Conservation (phyloP, 208 protist species). For the Trypanosoma cruzi region DNA sequence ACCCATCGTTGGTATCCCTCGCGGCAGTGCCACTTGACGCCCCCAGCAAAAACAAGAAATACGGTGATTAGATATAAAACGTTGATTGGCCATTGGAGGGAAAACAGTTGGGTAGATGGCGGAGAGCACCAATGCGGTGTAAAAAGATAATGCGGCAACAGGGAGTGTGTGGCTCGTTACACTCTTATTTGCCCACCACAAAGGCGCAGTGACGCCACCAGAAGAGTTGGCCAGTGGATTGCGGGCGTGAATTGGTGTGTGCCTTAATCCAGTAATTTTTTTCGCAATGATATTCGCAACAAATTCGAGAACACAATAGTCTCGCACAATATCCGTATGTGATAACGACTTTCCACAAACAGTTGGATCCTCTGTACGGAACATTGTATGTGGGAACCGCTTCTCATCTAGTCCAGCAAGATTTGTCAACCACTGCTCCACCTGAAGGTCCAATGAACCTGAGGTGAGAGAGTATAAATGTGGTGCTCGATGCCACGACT, state of each 20-base stretch:
- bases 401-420: background rate
- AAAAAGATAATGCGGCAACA: slow-evolving; percentile 9
- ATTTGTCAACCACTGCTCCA: slow-evolving; percentile 34
- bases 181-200: slow-evolving; percentile 11
- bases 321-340: slow-evolving; percentile 41
- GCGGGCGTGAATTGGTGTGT: background rate
- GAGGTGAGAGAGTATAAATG: slow-evolving; percentile 39
- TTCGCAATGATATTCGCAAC: slow-evolving; percentile 23
- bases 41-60: background rate
- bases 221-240: background rate
- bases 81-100: background rate
- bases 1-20: background rate
- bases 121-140: slow-evolving; percentile 10
- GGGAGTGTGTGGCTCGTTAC: slow-evolving; percentile 6
- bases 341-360: slow-evolving; percentile 39
- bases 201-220: background rate
- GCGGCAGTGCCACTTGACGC: background rate
- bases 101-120: slow-evolving; percentile 2
- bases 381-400: slow-evolving; percentile 4
- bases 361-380: slow-evolving; percentile 28
- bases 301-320: slow-evolving; percentile 37
- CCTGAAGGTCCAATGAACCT: slow-evolving; percentile 45
- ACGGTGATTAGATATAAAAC: background rate
- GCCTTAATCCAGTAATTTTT: background rate
- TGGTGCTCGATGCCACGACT: background rate